Percentiles rank a stretch among this genome's conserved stretches.
Evolutionary conservation across 768 basidiomycete species (phyloP).

Genomic region (Tylopilus vinaceipallidus): DNA sequence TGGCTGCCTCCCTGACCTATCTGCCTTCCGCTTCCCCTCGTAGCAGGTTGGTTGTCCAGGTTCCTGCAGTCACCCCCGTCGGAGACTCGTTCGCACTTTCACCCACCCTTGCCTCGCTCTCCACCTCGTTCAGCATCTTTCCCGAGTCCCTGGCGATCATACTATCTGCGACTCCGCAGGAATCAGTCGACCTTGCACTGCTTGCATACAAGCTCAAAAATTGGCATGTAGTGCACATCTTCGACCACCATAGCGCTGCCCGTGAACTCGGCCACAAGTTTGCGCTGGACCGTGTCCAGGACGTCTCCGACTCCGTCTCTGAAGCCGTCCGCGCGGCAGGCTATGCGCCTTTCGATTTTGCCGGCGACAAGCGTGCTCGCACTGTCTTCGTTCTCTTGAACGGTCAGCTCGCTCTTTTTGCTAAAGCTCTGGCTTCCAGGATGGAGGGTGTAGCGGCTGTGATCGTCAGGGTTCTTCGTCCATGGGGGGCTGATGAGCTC

Average conservation of each 20-base stretch:
- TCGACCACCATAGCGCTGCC: conserved; percentile 80
- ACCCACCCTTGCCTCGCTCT: conserved; percentile 72
- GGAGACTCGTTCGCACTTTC: conserved; percentile 68
- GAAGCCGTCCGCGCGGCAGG: conserved; percentile 55
- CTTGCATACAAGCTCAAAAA: conserved; percentile 68
- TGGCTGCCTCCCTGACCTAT: conserved; percentile 76
- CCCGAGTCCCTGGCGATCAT: conserved; percentile 69
- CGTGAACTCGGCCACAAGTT: conserved; percentile 70
- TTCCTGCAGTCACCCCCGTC: conserved; percentile 69
- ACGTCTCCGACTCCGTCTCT: conserved; percentile 35
- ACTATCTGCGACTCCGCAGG: conserved; percentile 81
- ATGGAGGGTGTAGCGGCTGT: conserved; percentile 60
- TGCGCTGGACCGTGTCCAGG: conserved; percentile 35
- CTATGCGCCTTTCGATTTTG: conserved; percentile 77
- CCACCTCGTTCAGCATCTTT: conserved; percentile 56
- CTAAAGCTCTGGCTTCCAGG: conserved; percentile 48
- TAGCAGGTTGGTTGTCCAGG: conserved; percentile 78
- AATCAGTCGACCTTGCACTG: conserved; percentile 73
- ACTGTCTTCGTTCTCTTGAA: conserved; percentile 73
- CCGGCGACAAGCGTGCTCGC: conserved; percentile 59
- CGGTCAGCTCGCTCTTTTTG: conserved; percentile 67
- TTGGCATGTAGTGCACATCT: conserved; percentile 81
- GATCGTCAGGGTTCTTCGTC: conserved; percentile 74
- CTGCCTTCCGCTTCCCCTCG: conserved; percentile 61
- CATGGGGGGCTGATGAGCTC: conserved; percentile 75